Evolutionary conservation across 176 grass and related monocot genomes (phyloP), one percentile per base, ranked within the genome.

Genomic region (Cocos nucifera): DNA sequence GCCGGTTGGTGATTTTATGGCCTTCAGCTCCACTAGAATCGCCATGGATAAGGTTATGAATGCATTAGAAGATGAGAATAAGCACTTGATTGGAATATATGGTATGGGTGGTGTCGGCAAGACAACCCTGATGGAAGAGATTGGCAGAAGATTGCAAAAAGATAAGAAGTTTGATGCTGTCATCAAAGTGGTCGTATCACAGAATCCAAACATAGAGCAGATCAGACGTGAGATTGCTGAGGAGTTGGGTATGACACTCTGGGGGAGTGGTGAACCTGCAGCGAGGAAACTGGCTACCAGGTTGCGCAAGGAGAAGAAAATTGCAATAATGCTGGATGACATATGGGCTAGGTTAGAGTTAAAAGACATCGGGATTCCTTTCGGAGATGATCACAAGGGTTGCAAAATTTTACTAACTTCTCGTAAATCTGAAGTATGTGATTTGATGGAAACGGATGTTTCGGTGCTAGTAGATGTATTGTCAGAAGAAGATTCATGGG

Each of bases 61-160:
- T 19, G 65, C 65, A 16, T 8, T 71, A n/a, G 27, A 64, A 10
- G 57, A 78, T 57, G 75, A 39, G 16, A 70, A 69, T 1, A 53
- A 12, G n/a, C 20, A 62, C 53, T 0, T 70, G 2, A 57, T 78
- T 54, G 58, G 57, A 25, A 62, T 78, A 61, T 78, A 78, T 30
- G 75, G 75, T 10, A 70, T 69, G 57, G 29, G 75, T 21, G 66
- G 75, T 20, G 67, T 78, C 0, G 75, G 75, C 28, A 78, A 78
- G 51, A 78, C 56, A 12, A 63, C 51, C 16, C 49, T 78, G 53
- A 44, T 78, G 28, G 58, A 63, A 6, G 19, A 58, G 49, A 64
- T 78, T 50, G 57, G 66, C 19, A 27, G 52, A 49, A 67, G 2
- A 35, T 16, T 71, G 66, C 4, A 57, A 16, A 6, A 4, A 64